phyloP scores from a whole-genome alignment of 2,329 filamentous ascomycete species.

The Verticillium isaacii region DNA sequence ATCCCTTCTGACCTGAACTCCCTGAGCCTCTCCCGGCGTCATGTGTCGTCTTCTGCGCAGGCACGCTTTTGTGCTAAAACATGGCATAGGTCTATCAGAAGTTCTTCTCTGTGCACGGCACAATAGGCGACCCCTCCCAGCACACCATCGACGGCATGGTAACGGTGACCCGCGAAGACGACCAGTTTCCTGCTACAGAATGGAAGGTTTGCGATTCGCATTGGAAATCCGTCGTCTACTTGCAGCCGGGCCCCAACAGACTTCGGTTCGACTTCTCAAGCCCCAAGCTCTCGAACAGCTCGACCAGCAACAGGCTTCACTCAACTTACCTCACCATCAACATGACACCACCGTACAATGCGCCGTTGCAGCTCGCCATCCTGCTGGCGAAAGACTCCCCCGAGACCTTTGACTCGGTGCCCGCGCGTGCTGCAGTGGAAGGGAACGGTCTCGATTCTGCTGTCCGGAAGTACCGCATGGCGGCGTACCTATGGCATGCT shows the following conservation, averaged over 20 bases:
- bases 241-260: conserved; percentile 87
- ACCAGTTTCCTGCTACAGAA: conserved; percentile 72
- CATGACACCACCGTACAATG: conserved; percentile 73
- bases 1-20: neutral
- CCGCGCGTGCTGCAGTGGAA: conserved; percentile 70
- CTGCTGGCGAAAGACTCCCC: conserved; percentile 84
- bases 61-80: conserved; percentile 8
- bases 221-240: conserved; percentile 87
- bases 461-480: conserved; percentile 87
- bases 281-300: conserved; percentile 69
- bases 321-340: conserved; percentile 78
- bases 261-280: conserved; percentile 84
- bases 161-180: conserved; percentile 76
- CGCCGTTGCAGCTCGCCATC: conserved; percentile 83
- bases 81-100: conserved; percentile 78
- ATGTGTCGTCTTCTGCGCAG: neutral
- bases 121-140: conserved; percentile 67
- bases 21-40: neutral
- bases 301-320: conserved; percentile 65
- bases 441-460: conserved; percentile 79
- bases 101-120: conserved; percentile 74
- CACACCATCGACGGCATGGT: conserved; percentile 72
- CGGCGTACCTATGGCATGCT: conserved; percentile 93
- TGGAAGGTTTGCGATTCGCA: conserved; percentile 89
- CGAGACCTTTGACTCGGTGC: conserved; percentile 76